Evolutionary conservation across 768 basidiomycete genomes (phyloP).

Genomic region (Macrolepiota dolichaula): DNA sequence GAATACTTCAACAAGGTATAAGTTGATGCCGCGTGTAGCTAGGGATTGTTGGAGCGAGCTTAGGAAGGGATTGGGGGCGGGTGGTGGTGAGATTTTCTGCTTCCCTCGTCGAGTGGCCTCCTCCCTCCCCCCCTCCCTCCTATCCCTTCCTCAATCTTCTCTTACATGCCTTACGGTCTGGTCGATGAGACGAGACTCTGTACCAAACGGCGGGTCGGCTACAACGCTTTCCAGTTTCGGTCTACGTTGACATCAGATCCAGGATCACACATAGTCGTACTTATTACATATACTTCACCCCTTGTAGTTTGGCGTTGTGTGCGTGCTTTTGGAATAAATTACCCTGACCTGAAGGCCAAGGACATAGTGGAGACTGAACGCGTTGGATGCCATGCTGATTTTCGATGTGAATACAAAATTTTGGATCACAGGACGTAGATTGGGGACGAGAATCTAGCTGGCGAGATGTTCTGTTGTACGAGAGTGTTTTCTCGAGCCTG

Average conservation of each 20-base stretch:
- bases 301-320: background rate
- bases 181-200: background rate
- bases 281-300: background rate
- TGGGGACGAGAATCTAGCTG: background rate
- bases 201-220: background rate
- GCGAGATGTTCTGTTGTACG: background rate
- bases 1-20: background rate
- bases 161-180: background rate
- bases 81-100: too few relatives aligned
- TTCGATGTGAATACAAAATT: background rate
- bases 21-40: background rate
- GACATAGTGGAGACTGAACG: background rate
- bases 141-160: too few relatives aligned
- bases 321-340: background rate
- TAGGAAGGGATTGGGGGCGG: too few relatives aligned
- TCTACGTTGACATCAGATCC: background rate
- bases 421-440: background rate
- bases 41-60: background rate
- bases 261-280: constrained; percentile 4
- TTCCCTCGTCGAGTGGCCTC: too few relatives aligned
- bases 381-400: background rate
- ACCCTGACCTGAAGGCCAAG: background rate
- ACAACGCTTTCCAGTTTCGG: background rate
- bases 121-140: too few relatives aligned
- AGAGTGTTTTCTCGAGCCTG: background rate